Base-by-base conservation (phyloP, 2,329 filamentous ascomycete species). In the Exophiala sideris region DNA sequence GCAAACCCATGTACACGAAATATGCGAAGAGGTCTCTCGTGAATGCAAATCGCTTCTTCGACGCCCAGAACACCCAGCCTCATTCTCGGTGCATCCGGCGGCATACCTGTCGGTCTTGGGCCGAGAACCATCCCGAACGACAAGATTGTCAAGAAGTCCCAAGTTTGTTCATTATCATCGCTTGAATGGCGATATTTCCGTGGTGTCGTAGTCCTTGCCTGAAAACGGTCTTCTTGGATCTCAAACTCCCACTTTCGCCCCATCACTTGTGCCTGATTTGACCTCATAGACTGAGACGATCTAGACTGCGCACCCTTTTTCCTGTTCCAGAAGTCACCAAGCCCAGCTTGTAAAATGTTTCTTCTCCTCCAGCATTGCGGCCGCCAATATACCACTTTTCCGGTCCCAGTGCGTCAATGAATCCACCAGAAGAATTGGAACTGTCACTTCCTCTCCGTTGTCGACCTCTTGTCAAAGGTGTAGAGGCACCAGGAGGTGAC, bases 371-470 rank as follows among this genome's bases (percentile, higher is more conserved):
- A 9, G 73, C 69, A 18, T 72, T 77, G 34, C 73, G 67, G 3
- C 76, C 76, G 3, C 76, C 76, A 21, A 79, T 75, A 64, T 77
- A 79, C 76, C 76, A 78, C 59, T 77, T 78, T 64, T 78, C 75
- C 2, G 70, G 67, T 0, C 74, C 74, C 8, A 76, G 55, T 0
- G 73, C 71, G 63, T 78, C 76, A 6, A 74, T 67, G 52, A 77
- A 78, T 2, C 75, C 76, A 11, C 73, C 73, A 2, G 72, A 76
- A 14, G 73, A 73, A 42, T 67, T 75, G 16, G 74, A 76, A 36
- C 70, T 74, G 56, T 77, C 74, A 54, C 75, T 77, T 14, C 75
- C 76, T 40, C 76, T 69, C 24, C 76, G 67, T 53, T 70, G 70
- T 57, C 74, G 71, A n/a, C 62, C 63, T 54, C 62, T 56, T 16